Percentiles rank a stretch among this genome's conserved stretches.
Evolutionary conservation across 345 rosid species (phyloP).

Genomic region (Salix udensis): DNA sequence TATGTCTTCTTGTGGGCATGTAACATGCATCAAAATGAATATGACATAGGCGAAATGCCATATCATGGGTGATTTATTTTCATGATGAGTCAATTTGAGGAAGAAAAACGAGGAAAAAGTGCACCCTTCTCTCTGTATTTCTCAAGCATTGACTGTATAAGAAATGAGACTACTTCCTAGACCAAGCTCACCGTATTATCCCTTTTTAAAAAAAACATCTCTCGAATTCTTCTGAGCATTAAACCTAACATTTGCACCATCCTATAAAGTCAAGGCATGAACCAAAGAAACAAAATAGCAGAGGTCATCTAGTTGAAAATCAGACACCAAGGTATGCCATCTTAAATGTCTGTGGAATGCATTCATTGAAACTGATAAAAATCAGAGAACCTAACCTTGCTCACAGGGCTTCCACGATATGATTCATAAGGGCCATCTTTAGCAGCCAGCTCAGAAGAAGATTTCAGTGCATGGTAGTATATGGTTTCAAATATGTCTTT

Average conservation of each 20-base stretch:
- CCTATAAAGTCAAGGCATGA: not conserved
- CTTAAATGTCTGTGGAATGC: not conserved
- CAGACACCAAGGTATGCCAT: not conserved
- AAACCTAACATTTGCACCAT: not conserved
- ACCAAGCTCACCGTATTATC: not conserved
- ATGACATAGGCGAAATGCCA: no score
- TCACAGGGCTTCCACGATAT: conserved; percentile 73
- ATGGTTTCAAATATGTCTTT: conserved; percentile 89
- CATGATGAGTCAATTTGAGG: no score
- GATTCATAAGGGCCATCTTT: conserved; percentile 73
- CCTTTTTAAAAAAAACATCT: not conserved
- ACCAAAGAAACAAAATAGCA: not conserved
- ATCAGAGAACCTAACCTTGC: conserved; percentile 49
- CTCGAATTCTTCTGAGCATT: not conserved
- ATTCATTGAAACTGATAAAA: not conserved
- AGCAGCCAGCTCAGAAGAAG: conserved; percentile 67
- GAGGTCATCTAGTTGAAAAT: not conserved
- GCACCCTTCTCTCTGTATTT: not conserved
- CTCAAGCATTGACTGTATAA: not conserved
- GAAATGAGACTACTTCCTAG: not conserved
- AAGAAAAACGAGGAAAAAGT: not conserved
- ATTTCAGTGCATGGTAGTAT: conserved; percentile 69
- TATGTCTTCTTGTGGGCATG: not conserved
- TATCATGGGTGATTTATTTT: no score
- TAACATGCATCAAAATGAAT: no score